Conservation (phyloP, 78 protist species). For the Neovahlkampfia damariscottae region DNA sequence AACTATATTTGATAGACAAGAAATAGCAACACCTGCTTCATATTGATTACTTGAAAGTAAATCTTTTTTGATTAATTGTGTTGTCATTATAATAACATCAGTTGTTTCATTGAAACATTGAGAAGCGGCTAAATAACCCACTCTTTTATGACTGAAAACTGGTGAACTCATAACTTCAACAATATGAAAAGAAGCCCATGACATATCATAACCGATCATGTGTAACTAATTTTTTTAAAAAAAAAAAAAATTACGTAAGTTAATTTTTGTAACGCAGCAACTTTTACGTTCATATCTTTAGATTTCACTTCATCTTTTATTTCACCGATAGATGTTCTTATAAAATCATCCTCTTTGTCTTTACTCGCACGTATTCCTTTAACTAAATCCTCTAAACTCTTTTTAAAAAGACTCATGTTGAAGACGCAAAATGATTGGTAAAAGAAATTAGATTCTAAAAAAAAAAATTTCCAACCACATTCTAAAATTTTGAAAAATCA, state of each 20-base stretch:
- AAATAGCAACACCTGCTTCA: constrained; percentile 77
- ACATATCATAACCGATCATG: constrained; percentile 88
- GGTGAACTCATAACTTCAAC: constrained; percentile 78
- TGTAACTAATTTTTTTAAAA: constrained; percentile 52
- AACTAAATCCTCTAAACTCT: constrained; percentile 72
- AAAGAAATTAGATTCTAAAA: no score
- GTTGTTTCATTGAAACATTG: constrained; percentile 67
- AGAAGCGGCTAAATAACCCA: constrained; percentile 83
- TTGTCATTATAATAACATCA: constrained; percentile 77
- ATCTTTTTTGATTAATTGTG: constrained; percentile 82
- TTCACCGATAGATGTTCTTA: constrained; percentile 50
- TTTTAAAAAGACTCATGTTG: constrained; percentile 55
- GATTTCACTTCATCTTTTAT: constrained; percentile 66
- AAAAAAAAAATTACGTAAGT: constrained; percentile 53
- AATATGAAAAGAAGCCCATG: constrained; percentile 82
- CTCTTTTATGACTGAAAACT: constrained; percentile 68
- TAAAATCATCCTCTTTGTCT: constrained; percentile 57
- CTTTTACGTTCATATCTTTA: constrained; percentile 41
- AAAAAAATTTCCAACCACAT: no score
- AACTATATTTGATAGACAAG: constrained; percentile 68
- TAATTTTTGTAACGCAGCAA: constrained; percentile 74
- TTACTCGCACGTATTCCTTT: constrained; percentile 67
- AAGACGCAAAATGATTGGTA: no score
- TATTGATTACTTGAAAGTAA: constrained; percentile 49
- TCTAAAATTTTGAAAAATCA: no score